Evolutionary conservation across 441 rosid genomes (phyloP).

Genomic region (Croton laevigatus): DNA sequence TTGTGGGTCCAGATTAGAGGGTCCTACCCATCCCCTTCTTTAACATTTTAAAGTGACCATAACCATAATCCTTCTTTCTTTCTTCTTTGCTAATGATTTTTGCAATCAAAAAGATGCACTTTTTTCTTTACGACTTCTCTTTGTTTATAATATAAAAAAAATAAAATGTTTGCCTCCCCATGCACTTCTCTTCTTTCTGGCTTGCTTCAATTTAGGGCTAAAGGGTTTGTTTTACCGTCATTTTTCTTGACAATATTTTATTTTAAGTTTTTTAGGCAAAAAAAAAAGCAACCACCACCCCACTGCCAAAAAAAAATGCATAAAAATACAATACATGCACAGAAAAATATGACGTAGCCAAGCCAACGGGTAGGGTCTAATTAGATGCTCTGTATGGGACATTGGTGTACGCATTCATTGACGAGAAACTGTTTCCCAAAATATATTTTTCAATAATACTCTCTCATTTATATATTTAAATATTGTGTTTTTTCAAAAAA

Average conservation of each 20-base stretch:
- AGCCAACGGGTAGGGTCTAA: not conserved
- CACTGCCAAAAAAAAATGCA: too few relatives aligned
- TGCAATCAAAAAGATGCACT: constrained; percentile 23
- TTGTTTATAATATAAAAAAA: not conserved
- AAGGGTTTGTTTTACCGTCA: too few relatives aligned
- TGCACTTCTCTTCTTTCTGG: not conserved
- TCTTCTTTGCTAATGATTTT: constrained; percentile 27
- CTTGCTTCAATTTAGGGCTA: not conserved
- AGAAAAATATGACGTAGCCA: not conserved
- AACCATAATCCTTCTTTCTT: too few relatives aligned
- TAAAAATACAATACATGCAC: not conserved
- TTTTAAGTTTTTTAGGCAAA: not conserved
- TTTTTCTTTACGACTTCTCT: not conserved
- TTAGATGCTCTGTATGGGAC: not conserved
- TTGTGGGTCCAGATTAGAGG: constrained; percentile 30
- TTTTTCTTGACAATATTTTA: not conserved
- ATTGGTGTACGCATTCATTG: not conserved
- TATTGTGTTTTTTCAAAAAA: too few relatives aligned
- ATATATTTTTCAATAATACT: not conserved
- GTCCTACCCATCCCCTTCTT: constrained; percentile 8
- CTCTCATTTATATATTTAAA: too few relatives aligned
- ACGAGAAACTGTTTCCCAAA: not conserved
- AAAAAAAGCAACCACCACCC: not conserved
- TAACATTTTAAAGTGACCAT: too few relatives aligned
- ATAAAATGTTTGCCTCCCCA: not conserved